Base-by-base conservation (phyloP, 495 filamentous ascomycete species). In the Annulohypoxylon nitens region DNA sequence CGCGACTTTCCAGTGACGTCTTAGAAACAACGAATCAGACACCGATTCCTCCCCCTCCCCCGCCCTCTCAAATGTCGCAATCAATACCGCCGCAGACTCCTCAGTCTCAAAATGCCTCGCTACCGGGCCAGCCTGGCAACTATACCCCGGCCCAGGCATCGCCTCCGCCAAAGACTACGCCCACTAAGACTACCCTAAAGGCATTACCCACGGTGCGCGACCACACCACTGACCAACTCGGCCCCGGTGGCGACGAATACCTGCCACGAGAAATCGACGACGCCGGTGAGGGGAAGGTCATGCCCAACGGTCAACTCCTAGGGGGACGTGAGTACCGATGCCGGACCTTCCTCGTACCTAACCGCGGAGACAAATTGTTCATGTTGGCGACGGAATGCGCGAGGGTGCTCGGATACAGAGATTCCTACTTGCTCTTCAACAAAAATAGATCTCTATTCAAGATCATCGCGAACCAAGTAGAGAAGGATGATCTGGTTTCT, bases 321-420 rank as follows among this genome's bases (percentile, higher is more conserved):
- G 94, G 93, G 73, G 90, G 88, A 20, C 90, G 97, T 69, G 92
- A 97, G 76, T 99, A 97, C 78, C 90, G 93, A 76, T 98, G 95
- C 80, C 87, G 95, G 64, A 98, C 95, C 0, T 99, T 99, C 78
- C 89, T 90, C 64, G 96, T 99, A 10, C 95, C 95, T 11, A 88
- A 94, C 70, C 87, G 97, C 61, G 93, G 93, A 2, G 90, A 93
- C 54, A 99, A 99, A 81, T 86, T 98, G 9, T 99, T 98, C 80
- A 99, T 99, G 96, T 88, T 98, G 47, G 96, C 96, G 50, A 99
- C 96, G 39, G 96, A 99, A 83, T 99, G 97, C 79, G 96, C 97
- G 9, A 88, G 96, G 58, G 95, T 98, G 5, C 84, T 99, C 26
- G 93, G 93, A 26, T 99, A 99, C 78, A 89, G 96, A 64, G 96